Conservation (phyloP, 495 filamentous ascomycete species). For the Evernia prunastri region DNA sequence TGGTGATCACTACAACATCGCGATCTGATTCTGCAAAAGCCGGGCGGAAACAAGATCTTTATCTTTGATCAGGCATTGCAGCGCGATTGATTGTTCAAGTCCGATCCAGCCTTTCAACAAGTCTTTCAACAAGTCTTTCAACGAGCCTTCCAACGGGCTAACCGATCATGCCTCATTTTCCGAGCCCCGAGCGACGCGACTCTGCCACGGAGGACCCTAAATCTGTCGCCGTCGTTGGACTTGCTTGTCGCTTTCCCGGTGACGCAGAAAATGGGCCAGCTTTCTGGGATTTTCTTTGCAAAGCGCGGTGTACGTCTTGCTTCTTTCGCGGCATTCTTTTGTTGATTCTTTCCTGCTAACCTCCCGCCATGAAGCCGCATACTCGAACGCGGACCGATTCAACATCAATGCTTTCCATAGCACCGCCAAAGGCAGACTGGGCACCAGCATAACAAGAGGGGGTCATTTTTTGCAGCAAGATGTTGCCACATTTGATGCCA, state of each 20-base stretch:
- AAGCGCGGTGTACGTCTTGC: slow-evolving; percentile 31
- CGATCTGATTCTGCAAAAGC: background rate
- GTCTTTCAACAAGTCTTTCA: no score
- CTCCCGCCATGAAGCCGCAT: slow-evolving; percentile 7
- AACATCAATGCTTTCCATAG: slow-evolving; percentile 45
- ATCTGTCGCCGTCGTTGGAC: slow-evolving; percentile 43
- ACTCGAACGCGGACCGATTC: slow-evolving; percentile 42
- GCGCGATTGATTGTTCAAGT: background rate
- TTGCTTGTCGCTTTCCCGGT: slow-evolving; percentile 43
- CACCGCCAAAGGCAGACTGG: background rate
- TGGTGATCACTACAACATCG: background rate
- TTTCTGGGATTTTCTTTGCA: slow-evolving; percentile 49
- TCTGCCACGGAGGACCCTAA: slow-evolving; percentile 22
- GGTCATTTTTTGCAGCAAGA: slow-evolving; percentile 40
- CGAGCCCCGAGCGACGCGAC: slow-evolving; percentile 2
- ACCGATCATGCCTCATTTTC: background rate
- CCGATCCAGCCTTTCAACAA: background rate
- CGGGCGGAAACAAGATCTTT: background rate
- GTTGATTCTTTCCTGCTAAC: background rate
- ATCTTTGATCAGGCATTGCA: background rate
- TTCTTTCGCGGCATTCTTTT: no score
- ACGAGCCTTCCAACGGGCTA: no score
- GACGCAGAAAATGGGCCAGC: slow-evolving; percentile 48
- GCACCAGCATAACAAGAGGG: slow-evolving; percentile 21
- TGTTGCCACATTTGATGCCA: slow-evolving; percentile 33